A percentile compares a stretch with the other conserved stretches of the same genome.
phyloP scores from a whole-genome alignment of 345 rosid species.

The Laguncularia racemosa region DNA sequence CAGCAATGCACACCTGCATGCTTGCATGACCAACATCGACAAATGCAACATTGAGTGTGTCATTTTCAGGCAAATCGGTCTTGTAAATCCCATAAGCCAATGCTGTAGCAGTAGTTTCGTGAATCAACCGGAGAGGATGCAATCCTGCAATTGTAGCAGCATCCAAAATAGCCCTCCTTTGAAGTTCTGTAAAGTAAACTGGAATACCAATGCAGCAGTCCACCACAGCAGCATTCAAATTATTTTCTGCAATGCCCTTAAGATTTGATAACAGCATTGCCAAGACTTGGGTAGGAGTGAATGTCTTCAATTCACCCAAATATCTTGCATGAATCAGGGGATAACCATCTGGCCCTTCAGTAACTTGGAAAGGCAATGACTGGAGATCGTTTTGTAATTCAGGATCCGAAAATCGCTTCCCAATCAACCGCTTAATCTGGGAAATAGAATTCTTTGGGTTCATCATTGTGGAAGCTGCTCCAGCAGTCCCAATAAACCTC shows the following conservation, averaged over 20 bases:
- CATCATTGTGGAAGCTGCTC: constrained; percentile 69
- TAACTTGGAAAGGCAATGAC: constrained; percentile 58
- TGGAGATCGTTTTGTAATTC: constrained; percentile 85
- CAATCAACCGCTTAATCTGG: constrained; percentile 55
- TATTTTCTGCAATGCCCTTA: constrained; percentile 83
- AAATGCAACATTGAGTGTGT: constrained; percentile 79
- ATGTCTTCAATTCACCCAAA: constrained; percentile 67
- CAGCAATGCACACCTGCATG: constrained; percentile 95
- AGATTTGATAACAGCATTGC: constrained; percentile 84
- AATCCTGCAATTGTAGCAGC: constrained; percentile 95
- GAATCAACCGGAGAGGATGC: constrained; percentile 77
- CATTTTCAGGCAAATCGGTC: constrained; percentile 89
- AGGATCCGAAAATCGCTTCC: constrained; percentile 73
- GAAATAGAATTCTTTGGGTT: constrained; percentile 69
- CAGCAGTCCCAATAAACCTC: constrained; percentile 73
- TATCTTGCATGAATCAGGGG: constrained; percentile 82
- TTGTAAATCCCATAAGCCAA: constrained; percentile 96
- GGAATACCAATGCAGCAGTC: constrained; percentile 99
- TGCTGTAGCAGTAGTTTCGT: constrained; percentile 94
- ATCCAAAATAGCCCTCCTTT: constrained; percentile 88
- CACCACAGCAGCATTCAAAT: constrained; percentile 76
- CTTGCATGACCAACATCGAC: constrained; percentile 90
- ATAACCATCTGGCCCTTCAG: constrained; percentile 84
- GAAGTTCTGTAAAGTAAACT: constrained; percentile 83
- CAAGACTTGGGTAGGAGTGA: constrained; percentile 86